Evolutionary conservation across 345 rosid genomes (phyloP).

Genomic region (Salix dunnii): DNA sequence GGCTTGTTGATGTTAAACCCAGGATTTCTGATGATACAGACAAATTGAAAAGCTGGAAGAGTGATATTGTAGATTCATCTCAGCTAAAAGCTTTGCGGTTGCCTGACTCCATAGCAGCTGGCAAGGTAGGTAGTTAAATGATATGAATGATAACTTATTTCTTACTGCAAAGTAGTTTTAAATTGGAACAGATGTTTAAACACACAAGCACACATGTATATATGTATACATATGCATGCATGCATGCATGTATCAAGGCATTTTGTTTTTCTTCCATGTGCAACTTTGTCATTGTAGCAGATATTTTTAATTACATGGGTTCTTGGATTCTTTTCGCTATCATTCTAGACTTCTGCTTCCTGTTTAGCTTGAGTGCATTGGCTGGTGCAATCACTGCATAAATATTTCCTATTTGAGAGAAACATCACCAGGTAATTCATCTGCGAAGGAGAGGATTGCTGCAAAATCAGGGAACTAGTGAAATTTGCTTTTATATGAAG

Average conservation of each 20-base stretch:
- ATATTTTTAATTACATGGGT: not conserved
- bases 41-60: constrained; percentile 45
- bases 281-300: not conserved
- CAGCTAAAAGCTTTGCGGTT: constrained; percentile 41
- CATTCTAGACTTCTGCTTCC: not conserved
- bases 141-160: not conserved
- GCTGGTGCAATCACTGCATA: too few species aligned
- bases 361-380: too few species aligned
- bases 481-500: too few species aligned
- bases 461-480: too few species aligned
- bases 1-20: constrained; percentile 49
- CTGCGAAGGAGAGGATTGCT: too few species aligned
- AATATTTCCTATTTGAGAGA: too few species aligned
- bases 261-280: not conserved
- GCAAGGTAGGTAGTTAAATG: constrained; percentile 34
- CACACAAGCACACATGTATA: too few species aligned
- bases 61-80: constrained; percentile 42
- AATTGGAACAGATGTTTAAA: not conserved
- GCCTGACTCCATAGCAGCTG: constrained; percentile 36
- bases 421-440: too few species aligned
- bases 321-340: not conserved
- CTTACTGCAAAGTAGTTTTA: not conserved
- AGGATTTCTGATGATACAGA: constrained; percentile 39
- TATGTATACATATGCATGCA: too few species aligned
- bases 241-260: too few species aligned